Conservation (phyloP, 768 basidiomycete species). For the Agrocybe pediades region DNA sequence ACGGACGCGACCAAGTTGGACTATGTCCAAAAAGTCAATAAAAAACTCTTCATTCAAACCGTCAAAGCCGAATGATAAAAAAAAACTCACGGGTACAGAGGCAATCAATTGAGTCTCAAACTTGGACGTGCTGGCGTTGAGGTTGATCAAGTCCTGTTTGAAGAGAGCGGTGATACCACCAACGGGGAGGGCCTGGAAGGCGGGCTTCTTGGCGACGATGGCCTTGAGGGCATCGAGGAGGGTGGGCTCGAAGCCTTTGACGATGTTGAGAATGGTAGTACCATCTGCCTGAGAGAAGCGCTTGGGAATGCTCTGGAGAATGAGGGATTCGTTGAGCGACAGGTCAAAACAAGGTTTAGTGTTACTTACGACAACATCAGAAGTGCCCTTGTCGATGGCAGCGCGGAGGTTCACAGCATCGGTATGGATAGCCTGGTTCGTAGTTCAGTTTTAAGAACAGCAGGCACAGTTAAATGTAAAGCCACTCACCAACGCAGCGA, state of each 20-base stretch:
- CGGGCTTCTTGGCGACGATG: constrained; percentile 26
- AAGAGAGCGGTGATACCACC: constrained; percentile 29
- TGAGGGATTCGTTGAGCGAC: background rate
- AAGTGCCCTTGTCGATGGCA: constrained; percentile 23
- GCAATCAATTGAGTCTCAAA: constrained; percentile 26
- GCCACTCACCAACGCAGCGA: constrained; percentile 21
- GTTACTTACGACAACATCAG: constrained; percentile 26
- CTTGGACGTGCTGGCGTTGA: constrained; percentile 18
- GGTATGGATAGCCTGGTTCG: constrained; percentile 26
- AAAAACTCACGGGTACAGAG: constrained; percentile 23
- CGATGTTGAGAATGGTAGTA: constrained; percentile 18
- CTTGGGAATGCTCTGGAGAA: constrained; percentile 15
- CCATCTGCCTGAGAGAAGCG: constrained; percentile 28
- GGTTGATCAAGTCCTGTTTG: constrained; percentile 24
- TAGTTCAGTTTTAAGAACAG: background rate
- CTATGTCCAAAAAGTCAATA: too few relatives aligned
- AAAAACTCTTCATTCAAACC: too few relatives aligned
- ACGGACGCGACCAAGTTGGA: too few relatives aligned
- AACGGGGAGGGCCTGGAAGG: constrained; percentile 28
- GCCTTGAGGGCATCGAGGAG: constrained; percentile 21
- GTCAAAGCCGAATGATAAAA: too few relatives aligned
- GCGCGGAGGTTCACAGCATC: constrained; percentile 19
- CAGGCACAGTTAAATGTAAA: background rate
- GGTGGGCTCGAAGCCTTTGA: constrained; percentile 25
- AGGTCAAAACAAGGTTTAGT: too few relatives aligned